A percentile compares a stretch with the other conserved stretches of the same genome.
These are phyloP conservation scores for Phialocephala sp. DNA, from an alignment of 2,329 filamentous ascomycete genomes.

Conservation along the genomic window DNA sequence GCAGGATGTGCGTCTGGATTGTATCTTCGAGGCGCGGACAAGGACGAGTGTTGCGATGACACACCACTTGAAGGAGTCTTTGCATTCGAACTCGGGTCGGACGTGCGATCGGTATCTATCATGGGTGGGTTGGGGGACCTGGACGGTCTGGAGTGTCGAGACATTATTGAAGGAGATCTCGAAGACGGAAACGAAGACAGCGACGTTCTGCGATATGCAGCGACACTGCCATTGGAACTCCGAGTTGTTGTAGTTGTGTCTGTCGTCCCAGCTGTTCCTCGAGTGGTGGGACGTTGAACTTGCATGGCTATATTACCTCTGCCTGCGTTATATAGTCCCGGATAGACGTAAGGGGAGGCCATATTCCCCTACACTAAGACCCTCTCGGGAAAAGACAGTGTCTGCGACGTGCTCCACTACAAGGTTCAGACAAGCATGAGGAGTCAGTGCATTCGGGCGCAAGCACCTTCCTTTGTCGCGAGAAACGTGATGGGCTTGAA, in stretches of 20 bases:
- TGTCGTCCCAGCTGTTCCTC: slow-evolving; percentile 31
- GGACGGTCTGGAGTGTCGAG: slow-evolving; percentile 55
- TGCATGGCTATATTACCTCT: slow-evolving; percentile 6
- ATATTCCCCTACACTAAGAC: slow-evolving; percentile 14
- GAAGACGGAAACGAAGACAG: slow-evolving; percentile 67
- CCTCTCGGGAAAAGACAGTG: slow-evolving; percentile 21
- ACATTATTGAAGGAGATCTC: slow-evolving; percentile 63
- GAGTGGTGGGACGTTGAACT: slow-evolving; percentile 36
- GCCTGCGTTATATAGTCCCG: slow-evolving; percentile 16
- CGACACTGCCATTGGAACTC: slow-evolving; percentile 41
- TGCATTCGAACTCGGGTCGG: slow-evolving; percentile 64
- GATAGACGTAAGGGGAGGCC: slow-evolving; percentile 21
- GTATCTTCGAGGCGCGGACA: slow-evolving; percentile 58
- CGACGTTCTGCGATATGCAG: slow-evolving; percentile 55
- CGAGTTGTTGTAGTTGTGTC: slow-evolving; percentile 38
- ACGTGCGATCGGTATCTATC: slow-evolving; percentile 60
- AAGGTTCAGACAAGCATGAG: slow-evolving; percentile 20
- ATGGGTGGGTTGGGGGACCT: slow-evolving; percentile 57
- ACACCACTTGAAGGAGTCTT: slow-evolving; percentile 64
- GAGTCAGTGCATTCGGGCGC: slow-evolving; percentile 16
- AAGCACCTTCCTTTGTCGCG: slow-evolving; percentile 8
- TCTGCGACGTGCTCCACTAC: slow-evolving; percentile 24
- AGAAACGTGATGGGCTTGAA: slow-evolving; percentile 1
- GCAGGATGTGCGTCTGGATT: slow-evolving; percentile 57
- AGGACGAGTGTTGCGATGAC: slow-evolving; percentile 64